These are phyloP conservation scores for Primulina huaijiensis DNA, from an alignment of 257 asterid genomes.

Conservation along the genomic window DNA sequence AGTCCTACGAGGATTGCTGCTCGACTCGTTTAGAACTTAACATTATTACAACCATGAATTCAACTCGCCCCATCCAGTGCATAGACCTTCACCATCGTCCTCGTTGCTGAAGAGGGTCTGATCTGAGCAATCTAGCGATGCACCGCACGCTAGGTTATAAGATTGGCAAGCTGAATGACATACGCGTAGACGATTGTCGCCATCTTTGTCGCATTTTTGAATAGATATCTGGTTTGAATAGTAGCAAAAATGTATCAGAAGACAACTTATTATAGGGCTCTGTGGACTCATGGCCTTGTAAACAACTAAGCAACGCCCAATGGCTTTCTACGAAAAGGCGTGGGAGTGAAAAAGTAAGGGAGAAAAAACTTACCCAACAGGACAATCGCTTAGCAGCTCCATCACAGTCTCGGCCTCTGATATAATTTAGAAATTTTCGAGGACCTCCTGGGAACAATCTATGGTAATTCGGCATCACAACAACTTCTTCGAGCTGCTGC, in stretches of 20 bases:
- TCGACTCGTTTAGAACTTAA: not conserved
- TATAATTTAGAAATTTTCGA: constrained; percentile 73
- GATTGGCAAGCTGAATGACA: constrained; percentile 97
- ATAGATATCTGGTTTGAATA: constrained; percentile 74
- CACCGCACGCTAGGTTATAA: constrained; percentile 92
- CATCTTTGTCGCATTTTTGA: constrained; percentile 85
- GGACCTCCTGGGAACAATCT: constrained; percentile 94
- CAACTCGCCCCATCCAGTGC: constrained; percentile 98
- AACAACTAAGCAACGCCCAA: too few species aligned
- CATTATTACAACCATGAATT: constrained; percentile 61
- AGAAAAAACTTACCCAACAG: constrained; percentile 81
- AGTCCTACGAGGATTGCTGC: constrained; percentile 21
- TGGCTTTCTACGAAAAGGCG: not conserved
- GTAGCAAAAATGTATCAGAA: not conserved
- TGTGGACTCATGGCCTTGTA: not conserved
- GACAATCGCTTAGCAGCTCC: constrained; percentile 97
- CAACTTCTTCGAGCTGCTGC: constrained; percentile 97
- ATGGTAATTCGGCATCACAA: constrained; percentile 98
- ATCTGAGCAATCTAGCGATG: constrained; percentile 93
- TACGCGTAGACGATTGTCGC: constrained; percentile 88
- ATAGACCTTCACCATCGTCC: constrained; percentile 84
- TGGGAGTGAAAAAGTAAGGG: not conserved
- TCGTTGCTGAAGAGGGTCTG: constrained; percentile 88
- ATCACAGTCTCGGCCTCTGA: constrained; percentile 88
- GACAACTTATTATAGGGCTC: not conserved